Evolutionary conservation across 2,329 filamentous ascomycete species (phyloP).

Genomic region (Aspergillus neoniger): DNA sequence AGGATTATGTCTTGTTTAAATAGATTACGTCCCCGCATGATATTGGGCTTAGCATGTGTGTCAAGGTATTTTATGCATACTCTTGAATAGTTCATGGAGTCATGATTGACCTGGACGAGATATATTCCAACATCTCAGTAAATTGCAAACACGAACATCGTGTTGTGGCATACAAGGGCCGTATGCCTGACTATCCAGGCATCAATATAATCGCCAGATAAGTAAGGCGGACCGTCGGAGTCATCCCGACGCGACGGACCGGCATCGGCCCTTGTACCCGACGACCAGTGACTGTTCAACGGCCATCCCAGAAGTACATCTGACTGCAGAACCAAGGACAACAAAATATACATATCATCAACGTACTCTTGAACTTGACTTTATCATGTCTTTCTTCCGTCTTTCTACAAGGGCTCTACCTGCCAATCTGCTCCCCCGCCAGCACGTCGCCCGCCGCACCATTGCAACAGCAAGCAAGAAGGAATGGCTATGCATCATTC

Average conservation of each 20-base stretch:
- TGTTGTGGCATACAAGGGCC: too few relatives aligned
- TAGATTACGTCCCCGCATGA: too few relatives aligned
- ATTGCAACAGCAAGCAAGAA: constrained; percentile 34
- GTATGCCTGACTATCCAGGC: background rate
- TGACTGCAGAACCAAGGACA: background rate
- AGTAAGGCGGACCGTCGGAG: background rate
- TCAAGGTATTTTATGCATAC: too few relatives aligned
- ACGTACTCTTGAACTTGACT: background rate
- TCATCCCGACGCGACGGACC: background rate
- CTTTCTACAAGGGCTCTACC: background rate
- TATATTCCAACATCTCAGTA: background rate
- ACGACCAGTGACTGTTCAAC: background rate
- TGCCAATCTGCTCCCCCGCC: background rate
- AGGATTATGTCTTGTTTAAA: too few relatives aligned
- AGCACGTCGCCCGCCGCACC: background rate
- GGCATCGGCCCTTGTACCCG: background rate
- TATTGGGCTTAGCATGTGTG: too few relatives aligned
- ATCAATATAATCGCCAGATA: background rate
- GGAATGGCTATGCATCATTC: constrained; percentile 70
- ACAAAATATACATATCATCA: background rate
- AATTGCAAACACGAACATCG: too few relatives aligned
- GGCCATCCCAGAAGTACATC: background rate
- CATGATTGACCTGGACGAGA: background rate
- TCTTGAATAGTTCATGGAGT: too few relatives aligned
- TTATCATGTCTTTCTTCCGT: background rate